These are phyloP conservation scores for Trichoderma cornu-damae DNA, from an alignment of 2,329 filamentous ascomycete genomes.

Conservation along the genomic window DNA sequence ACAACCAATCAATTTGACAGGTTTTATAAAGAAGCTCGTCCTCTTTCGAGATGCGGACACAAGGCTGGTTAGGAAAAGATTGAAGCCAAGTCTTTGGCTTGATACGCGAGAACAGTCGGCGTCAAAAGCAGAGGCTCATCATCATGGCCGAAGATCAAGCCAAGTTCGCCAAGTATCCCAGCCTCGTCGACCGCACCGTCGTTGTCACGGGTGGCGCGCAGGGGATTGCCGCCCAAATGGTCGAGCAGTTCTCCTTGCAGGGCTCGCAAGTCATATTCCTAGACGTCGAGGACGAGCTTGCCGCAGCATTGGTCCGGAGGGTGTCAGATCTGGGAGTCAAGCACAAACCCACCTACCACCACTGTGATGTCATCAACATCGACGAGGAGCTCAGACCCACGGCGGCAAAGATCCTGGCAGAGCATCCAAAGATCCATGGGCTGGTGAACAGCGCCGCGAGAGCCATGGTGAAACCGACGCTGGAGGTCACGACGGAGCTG, in stretches of 20 bases:
- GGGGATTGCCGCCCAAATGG: constrained; percentile 43
- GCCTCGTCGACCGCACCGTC: constrained; percentile 37
- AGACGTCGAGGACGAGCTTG: constrained; percentile 27
- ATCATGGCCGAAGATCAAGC: constrained; percentile 10
- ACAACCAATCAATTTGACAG: not conserved
- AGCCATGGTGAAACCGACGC: constrained; percentile 25
- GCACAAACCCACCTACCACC: constrained; percentile 34
- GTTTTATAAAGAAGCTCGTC: not conserved
- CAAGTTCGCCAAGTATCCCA: constrained; percentile 37
- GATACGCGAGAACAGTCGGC: not conserved
- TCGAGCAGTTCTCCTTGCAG: constrained; percentile 41
- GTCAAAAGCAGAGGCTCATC: not conserved
- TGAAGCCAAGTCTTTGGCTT: no score
- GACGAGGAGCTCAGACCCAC: constrained; percentile 29
- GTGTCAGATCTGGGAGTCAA: constrained; percentile 21
- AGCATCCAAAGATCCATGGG: constrained; percentile 56
- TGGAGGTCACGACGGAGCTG: constrained; percentile 36
- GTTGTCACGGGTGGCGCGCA: constrained; percentile 44
- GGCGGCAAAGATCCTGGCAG: constrained; percentile 30
- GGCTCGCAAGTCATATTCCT: constrained; percentile 43
- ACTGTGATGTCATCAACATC: constrained; percentile 41
- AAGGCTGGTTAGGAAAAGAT: no score
- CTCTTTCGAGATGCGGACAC: no score
- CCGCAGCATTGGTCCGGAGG: constrained; percentile 27
- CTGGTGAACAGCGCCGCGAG: constrained; percentile 76